Percentiles rank a stretch among this genome's conserved stretches.
Conservation (phyloP, 1,139 yeast genomes). For the Saccharomyces hybrid region DNA sequence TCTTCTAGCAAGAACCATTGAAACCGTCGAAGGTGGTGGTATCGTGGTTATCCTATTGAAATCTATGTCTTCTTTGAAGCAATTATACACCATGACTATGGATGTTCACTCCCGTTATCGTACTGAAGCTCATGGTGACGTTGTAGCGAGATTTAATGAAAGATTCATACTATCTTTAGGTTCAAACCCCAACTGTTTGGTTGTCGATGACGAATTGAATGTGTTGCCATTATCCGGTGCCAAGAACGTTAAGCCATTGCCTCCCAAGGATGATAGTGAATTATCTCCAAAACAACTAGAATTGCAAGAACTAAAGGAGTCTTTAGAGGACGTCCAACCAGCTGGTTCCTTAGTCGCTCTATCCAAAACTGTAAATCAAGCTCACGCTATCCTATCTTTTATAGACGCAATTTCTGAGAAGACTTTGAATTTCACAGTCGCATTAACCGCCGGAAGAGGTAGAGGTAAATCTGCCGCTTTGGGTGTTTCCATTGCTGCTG, state of each 20-base stretch:
- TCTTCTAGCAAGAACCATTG: slow-evolving; percentile 89
- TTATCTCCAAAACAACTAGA: slow-evolving; percentile 58
- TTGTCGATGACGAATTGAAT: slow-evolving; percentile 91
- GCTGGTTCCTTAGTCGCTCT: slow-evolving; percentile 80
- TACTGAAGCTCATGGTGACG: slow-evolving; percentile 96
- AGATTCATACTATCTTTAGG: slow-evolving; percentile 86
- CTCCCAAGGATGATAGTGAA: slow-evolving; percentile 69
- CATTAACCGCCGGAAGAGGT: slow-evolving; percentile 98
- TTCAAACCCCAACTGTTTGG: slow-evolving; percentile 76
- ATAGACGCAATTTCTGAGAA: slow-evolving; percentile 92
- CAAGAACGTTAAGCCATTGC: slow-evolving; percentile 73
- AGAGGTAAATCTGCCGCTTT: slow-evolving; percentile 98
- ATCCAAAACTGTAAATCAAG: slow-evolving; percentile 88
- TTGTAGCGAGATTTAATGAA: slow-evolving; percentile 93
- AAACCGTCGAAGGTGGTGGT: slow-evolving; percentile 99
- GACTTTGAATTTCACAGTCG: slow-evolving; percentile 75
- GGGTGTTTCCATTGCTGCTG: slow-evolving; percentile 94
- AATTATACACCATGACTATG: slow-evolving; percentile 95
- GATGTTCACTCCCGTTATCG: slow-evolving; percentile 93
- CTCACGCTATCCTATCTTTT: slow-evolving; percentile 87
- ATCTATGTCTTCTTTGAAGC: slow-evolving; percentile 90
- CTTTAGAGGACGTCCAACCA: slow-evolving; percentile 84
- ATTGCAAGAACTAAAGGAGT: slow-evolving; percentile 63
- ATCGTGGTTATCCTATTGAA: slow-evolving; percentile 81
- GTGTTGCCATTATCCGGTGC: slow-evolving; percentile 96